Evolutionary conservation across 192 early-diverging fungal species (phyloP), one percentile per base, ranked within the genome.

Genomic region (Diversispora epigaea): DNA sequence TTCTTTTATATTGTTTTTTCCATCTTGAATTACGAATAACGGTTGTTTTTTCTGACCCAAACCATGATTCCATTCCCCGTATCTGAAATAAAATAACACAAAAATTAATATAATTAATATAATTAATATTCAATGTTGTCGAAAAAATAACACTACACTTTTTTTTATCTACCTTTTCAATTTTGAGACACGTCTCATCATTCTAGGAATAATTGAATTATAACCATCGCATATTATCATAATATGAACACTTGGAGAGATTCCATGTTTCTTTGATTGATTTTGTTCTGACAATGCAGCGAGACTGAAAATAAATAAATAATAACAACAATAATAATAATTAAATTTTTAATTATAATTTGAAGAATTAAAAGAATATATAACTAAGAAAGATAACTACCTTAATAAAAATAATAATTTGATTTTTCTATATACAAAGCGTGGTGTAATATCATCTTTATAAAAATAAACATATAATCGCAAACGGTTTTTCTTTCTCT

Each of bases 331-430:
- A 32, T 32, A 32, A 32, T 32, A 32, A 32, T 32, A 32, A 32
- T 32, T 32, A 32, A 32, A 32, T 10, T 11, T 54, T 54, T 54
- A 54, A 17, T 11, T 4, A 54, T 17, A 54, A 17, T 54, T 54
- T 17, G n/a, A 17, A 54, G 4, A 54, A 54, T 15, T 12, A 43
- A 7, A 25, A 63, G 22, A 8, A 63, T 5, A 2, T 63, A 63
- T 40, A 63, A 22, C 32, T 15, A 63, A 41, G 19, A 12, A 22
- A 12, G 11, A 19, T 5, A 62, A 14, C 12, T 63, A 69, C 68
- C 68, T 69, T 56, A 71, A 56, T 45, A 71, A 57, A 9, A 71
- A 6, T 6, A 54, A 71, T 25, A 71, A 21, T 39, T 71, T 71
- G 14, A 71, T 71, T 71, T 71, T 71, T 46, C 52, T 71, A 57